Conservation (phyloP, 2,329 filamentous ascomycete species). For the Trichoderma sp. region DNA sequence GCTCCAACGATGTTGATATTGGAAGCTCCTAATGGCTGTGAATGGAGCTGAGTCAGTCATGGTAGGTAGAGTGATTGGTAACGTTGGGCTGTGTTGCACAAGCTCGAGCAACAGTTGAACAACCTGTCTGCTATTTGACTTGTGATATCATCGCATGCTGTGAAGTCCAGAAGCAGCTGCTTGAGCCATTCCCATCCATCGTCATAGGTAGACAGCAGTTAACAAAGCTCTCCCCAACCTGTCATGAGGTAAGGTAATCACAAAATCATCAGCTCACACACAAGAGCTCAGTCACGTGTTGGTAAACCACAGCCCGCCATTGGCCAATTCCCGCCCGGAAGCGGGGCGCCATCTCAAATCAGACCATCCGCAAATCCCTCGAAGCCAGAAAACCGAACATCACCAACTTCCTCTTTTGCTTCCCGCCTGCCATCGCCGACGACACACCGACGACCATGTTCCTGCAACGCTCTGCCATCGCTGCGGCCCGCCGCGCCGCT, state of each 20-base stretch:
- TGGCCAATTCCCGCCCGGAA: slow-evolving; percentile 42
- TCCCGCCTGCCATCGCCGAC: background rate
- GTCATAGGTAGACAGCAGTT: background rate
- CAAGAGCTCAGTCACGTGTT: slow-evolving; percentile 40
- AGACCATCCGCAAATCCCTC: slow-evolving; percentile 55
- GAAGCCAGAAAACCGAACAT: slow-evolving; percentile 35
- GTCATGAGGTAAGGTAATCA: too few relatives aligned
- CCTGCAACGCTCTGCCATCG: slow-evolving; percentile 63
- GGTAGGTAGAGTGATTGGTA: too few relatives aligned
- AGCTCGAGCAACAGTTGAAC: too few relatives aligned
- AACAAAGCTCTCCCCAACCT: too few relatives aligned
- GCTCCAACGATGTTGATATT: background rate
- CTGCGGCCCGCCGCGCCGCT: slow-evolving; percentile 61
- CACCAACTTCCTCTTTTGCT: background rate
- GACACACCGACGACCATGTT: slow-evolving; percentile 52
- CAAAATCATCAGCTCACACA: background rate
- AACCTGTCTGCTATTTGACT: too few relatives aligned
- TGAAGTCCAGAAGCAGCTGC: too few relatives aligned
- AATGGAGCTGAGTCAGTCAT: too few relatives aligned
- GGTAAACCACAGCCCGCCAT: slow-evolving; percentile 34
- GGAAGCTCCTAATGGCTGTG: too few relatives aligned
- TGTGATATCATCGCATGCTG: too few relatives aligned
- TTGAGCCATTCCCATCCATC: background rate
- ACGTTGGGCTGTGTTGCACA: too few relatives aligned
- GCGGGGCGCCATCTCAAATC: slow-evolving; percentile 41